Base-by-base conservation (phyloP, 805 yeast species). In the Spathaspora hagerdaliae region DNA sequence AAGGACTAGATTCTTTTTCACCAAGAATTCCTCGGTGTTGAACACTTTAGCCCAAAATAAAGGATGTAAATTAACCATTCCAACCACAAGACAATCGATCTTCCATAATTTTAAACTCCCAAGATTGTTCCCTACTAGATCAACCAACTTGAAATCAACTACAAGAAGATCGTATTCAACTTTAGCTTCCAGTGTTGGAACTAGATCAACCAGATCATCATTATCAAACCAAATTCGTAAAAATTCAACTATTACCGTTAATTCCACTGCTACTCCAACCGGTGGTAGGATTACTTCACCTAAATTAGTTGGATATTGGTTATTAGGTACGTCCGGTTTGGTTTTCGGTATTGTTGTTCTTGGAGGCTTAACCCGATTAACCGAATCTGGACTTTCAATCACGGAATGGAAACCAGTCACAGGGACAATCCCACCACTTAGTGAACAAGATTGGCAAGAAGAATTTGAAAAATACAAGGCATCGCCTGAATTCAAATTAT, bases 391-490 rank as follows among this genome's bases (percentile, higher is more conserved):
- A 0, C 73, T 94, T 39, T 86, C 96, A 40, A 94, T 94, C 62
- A 94, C 98, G 1, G 99, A 94, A 61, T 94, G 99, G 99, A 88
- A 83, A 63, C 99, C 99, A 1, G 90, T 94, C 27, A 89, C 99
- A 0, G 99, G 99, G 39, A 71, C 95, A 1, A 65, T 94, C 11
- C 99, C 99, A 2, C 99, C 99, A 0, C 60, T 86, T 57, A 79
- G 69, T 48, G 82, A 88, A 56, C 68, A 69, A 41, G 91, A 94
- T 50, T 94, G 99, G 99, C 83, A 80, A 54, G 78, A 57, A 24
- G 97, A 92, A 62, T 94, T 94, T 59, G 71, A 63, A 27, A 86
- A 88, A 59, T 94, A 94, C 64, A 74, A 83, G 55, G 77, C 78
- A 15, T 85, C 96, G 1, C 99, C 99, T 0, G 99, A 94, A 62